Evolutionary conservation across 257 asterid species (phyloP).

Genomic region (Rehmannia glutinosa): DNA sequence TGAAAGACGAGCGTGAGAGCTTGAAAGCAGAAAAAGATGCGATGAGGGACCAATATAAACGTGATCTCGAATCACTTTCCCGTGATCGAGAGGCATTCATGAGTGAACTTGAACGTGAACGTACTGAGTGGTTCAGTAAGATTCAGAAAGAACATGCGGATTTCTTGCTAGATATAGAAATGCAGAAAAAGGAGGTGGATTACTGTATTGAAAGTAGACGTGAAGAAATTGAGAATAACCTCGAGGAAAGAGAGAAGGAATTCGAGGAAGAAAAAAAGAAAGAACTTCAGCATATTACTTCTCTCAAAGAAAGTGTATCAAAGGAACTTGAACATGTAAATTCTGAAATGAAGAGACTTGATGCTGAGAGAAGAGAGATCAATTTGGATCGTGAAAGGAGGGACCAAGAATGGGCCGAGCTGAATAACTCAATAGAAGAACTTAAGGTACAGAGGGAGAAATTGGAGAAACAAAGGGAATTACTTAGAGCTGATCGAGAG

Average conservation of each 20-base stretch:
- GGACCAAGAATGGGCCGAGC: conserved; percentile 82
- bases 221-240: conserved; percentile 78
- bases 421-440: conserved; percentile 67
- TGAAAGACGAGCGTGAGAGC: conserved; percentile 73
- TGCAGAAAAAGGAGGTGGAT: conserved; percentile 78
- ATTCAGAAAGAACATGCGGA: conserved; percentile 77
- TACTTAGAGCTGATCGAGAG: conserved; percentile 72
- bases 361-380: conserved; percentile 65
- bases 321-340: conserved; percentile 79
- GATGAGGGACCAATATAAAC: conserved; percentile 60
- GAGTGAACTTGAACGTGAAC: conserved; percentile 68
- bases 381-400: conserved; percentile 75
- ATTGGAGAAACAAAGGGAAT: conserved; percentile 91
- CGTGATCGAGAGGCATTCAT: conserved; percentile 70
- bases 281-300: conserved; percentile 56
- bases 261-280: conserved; percentile 71
- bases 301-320: conserved; percentile 50
- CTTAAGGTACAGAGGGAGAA: conserved; percentile 81
- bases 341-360: conserved; percentile 70
- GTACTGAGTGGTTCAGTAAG: conserved; percentile 69
- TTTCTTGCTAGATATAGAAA: conserved; percentile 63
- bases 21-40: conserved; percentile 70
- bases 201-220: conserved; percentile 60
- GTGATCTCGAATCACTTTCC: conserved; percentile 68
- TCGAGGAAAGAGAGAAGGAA: conserved; percentile 60